Evolutionary conservation across 2,329 filamentous ascomycete species (phyloP), one percentile per base, ranked within the genome.

Genomic region (Aspergillus persii): DNA sequence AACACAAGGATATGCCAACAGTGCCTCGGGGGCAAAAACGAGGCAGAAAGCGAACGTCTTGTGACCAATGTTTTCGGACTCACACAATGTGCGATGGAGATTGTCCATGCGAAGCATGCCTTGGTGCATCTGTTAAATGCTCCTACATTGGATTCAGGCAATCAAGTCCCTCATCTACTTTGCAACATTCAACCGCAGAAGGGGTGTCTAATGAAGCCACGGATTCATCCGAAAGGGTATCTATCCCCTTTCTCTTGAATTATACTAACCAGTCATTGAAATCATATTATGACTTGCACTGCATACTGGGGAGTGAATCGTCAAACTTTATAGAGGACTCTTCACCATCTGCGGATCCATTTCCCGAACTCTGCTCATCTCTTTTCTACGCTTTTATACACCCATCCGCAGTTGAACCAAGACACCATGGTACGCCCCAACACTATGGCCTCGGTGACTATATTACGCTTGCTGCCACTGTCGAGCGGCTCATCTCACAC

Each of bases 351-450:
- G 15, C 53, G 3, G 44, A 49, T 15, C 27, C 27, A 2, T 47
- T 55, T 27, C 11, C 23, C 5, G 46, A 55, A 3, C 4, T 18
- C 1, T 55, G 53, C 44, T 23, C 53, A 6, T 55, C 30, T 8
- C 26, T 55, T n/a, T 55, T 55, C 29, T 4, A 49, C 41, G 30
- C 53, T 12, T 48, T 55, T 11, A 55, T 55, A 15, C 39, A 55
- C 26, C 18, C 30, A 8, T 29, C 44, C 4, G 53, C 53, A 5
- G n/a, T 55, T 6, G 53, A 55, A 15, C 6, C 41, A 3, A 11
- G 27, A 8, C 9, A 3, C 12, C 15, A 48, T n/a, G 12, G 9
- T 5, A 33, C 44, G 6, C 15, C 26, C 27, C 41, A 30, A 2
- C 9, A 26, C 8, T 55, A 55, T 26, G 53, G 53, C 2, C 5